Conservation (phyloP, 1,284 basidiomycete genomes). For the Malassezia furfur region DNA sequence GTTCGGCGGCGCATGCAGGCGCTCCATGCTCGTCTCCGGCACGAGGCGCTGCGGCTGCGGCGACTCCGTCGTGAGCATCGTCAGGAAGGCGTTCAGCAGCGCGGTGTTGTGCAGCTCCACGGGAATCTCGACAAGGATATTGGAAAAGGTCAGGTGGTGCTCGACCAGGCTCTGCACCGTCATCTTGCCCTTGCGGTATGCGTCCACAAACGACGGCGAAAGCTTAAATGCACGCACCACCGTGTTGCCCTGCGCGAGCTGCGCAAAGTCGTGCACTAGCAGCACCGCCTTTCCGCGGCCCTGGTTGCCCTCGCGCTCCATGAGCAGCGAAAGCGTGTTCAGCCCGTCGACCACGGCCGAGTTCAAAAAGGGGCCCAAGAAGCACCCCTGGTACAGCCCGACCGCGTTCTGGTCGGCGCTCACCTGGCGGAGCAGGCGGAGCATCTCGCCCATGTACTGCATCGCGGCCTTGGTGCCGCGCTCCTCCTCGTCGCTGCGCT, state of each 20-base stretch:
- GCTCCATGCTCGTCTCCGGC: constrained; percentile 27
- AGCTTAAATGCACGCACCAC: constrained; percentile 85
- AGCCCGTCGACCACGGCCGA: constrained; percentile 74
- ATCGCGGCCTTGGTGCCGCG: constrained; percentile 37
- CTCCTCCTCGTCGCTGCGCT: constrained; percentile 40
- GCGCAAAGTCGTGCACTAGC: constrained; percentile 45
- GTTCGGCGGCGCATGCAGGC: constrained; percentile 34
- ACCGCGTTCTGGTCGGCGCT: constrained; percentile 88
- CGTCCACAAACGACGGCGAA: constrained; percentile 70
- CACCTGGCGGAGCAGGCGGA: constrained; percentile 78
- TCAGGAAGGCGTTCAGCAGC: constrained; percentile 73
- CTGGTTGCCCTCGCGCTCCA: constrained; percentile 43
- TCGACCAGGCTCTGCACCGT: constrained; percentile 70
- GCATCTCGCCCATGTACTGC: constrained; percentile 70
- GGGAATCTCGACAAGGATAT: constrained; percentile 80
- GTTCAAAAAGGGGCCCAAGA: constrained; percentile 56
- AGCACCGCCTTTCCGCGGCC: constrained; percentile 43
- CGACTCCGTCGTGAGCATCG: constrained; percentile 56
- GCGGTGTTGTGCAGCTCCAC: constrained; percentile 78
- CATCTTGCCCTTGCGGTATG: constrained; percentile 77
- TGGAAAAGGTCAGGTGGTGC: constrained; percentile 77
- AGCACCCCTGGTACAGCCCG: constrained; percentile 96
- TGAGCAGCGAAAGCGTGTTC: constrained; percentile 34
- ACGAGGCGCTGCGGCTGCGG: constrained; percentile 38
- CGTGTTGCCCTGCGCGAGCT: constrained; percentile 66